Evolutionary conservation across 306 rosid genomes (phyloP).

Genomic region (Vigna trinervia): DNA sequence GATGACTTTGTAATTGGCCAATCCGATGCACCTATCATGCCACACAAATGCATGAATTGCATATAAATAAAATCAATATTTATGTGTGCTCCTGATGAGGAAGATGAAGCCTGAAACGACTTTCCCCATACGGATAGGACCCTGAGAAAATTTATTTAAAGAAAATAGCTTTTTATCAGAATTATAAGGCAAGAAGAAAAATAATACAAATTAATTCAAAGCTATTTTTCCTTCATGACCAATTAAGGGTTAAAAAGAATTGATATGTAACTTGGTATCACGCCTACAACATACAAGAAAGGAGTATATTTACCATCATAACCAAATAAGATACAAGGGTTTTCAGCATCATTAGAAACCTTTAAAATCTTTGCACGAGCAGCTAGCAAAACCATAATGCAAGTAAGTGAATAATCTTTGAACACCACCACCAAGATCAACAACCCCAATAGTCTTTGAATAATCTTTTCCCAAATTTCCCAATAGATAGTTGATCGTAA

Average conservation of each 20-base stretch:
- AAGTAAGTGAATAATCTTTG: slow-evolving; percentile 98
- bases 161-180: slow-evolving; percentile 7
- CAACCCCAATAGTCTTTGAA: slow-evolving; percentile 87
- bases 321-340: slow-evolving; percentile 84
- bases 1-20: slow-evolving; percentile 56
- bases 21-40: slow-evolving; percentile 63
- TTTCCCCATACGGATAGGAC: slow-evolving; percentile 79
- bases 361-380: slow-evolving; percentile 96
- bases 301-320: slow-evolving; percentile 68
- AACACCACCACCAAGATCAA: slow-evolving; percentile 99
- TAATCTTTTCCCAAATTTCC: slow-evolving; percentile 88
- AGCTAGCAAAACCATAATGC: slow-evolving; percentile 89
- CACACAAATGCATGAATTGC: slow-evolving; percentile 31
- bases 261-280: background rate
- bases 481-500: slow-evolving; percentile 88
- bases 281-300: slow-evolving; percentile 8
- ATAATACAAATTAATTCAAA: background rate
- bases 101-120: slow-evolving; percentile 61
- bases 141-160: slow-evolving; percentile 50
- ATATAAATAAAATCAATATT: background rate
- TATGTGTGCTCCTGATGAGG: slow-evolving; percentile 75
- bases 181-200: slow-evolving; percentile 17
- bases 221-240: background rate
- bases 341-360: slow-evolving; percentile 68
- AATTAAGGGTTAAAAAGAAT: slow-evolving; percentile 33